Conservation (phyloP, 2,329 filamentous ascomycete species). For the Didymella glomerata region DNA sequence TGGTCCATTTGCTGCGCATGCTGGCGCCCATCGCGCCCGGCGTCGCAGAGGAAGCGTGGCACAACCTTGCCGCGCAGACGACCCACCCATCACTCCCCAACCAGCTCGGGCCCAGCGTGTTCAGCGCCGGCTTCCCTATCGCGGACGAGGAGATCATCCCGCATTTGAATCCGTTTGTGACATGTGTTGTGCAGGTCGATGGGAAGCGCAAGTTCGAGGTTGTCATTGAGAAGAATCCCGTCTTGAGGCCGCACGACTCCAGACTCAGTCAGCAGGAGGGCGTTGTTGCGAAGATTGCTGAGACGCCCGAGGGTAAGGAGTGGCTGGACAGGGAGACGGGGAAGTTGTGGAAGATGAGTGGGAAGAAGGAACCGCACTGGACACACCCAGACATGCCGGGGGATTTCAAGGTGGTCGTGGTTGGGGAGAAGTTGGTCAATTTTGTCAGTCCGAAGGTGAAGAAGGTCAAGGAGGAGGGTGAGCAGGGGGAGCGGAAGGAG, state of each 20-base stretch:
- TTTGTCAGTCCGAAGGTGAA: conserved; percentile 61
- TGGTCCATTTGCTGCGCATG: conserved; percentile 70
- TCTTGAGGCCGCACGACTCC: not conserved
- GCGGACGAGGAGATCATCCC: conserved; percentile 59
- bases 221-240: conserved; percentile 64
- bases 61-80: conserved; percentile 56
- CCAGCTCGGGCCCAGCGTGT: conserved; percentile 47
- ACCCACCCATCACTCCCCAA: conserved; percentile 8
- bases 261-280: not conserved
- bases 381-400: conserved; percentile 24
- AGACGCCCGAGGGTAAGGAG: conserved; percentile 65
- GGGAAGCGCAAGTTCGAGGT: conserved; percentile 77
- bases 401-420: conserved; percentile 67
- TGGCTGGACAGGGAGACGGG: conserved; percentile 56
- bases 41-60: conserved; percentile 83
- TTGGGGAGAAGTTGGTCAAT: conserved; percentile 75
- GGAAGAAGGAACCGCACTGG: conserved; percentile 15
- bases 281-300: not conserved
- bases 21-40: conserved; percentile 82
- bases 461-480: not conserved
- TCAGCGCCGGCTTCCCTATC: conserved; percentile 65
- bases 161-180: conserved; percentile 61
- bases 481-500: not conserved
- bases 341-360: conserved; percentile 45
- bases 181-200: conserved; percentile 78